Conservation (phyloP, 768 basidiomycete genomes). For the Tylopilus plumbeoviolaceoides region DNA sequence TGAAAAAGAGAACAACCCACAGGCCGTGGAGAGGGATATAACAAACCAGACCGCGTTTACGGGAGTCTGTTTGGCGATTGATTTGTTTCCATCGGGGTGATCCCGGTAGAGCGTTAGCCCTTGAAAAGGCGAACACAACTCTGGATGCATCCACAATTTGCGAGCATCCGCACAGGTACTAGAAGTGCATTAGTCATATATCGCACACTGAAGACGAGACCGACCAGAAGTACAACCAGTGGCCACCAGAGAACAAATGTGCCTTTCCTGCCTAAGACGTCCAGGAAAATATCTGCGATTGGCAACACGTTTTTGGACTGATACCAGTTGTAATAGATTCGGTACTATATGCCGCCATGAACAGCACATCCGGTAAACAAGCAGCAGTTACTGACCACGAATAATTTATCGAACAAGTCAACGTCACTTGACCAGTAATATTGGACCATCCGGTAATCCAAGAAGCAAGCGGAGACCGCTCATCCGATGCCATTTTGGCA, state of each 20-base stretch:
- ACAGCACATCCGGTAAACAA: background rate
- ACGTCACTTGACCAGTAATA: constrained; percentile 23
- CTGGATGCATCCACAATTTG: constrained; percentile 46
- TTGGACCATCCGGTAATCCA: constrained; percentile 31
- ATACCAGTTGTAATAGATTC: constrained; percentile 20
- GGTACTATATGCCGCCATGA: constrained; percentile 3
- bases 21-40: constrained; percentile 26
- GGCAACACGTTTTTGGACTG: constrained; percentile 32
- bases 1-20: constrained; percentile 34
- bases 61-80: constrained; percentile 32
- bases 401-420: constrained; percentile 23
- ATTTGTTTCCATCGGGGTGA: constrained; percentile 36
- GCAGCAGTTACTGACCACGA: constrained; percentile 9
- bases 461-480: constrained; percentile 22
- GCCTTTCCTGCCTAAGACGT: constrained; percentile 37
- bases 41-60: constrained; percentile 41
- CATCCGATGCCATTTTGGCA: constrained; percentile 24
- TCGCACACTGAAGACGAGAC: background rate
- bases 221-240: constrained; percentile 41
- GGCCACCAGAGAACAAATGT: constrained; percentile 43
- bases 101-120: constrained; percentile 37
- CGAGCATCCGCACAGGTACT: constrained; percentile 43
- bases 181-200: constrained; percentile 3
- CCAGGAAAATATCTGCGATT: constrained; percentile 40
- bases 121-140: constrained; percentile 42